Conservation (phyloP, 2,329 filamentous ascomycete species). For the Fusarium poae region DNA sequence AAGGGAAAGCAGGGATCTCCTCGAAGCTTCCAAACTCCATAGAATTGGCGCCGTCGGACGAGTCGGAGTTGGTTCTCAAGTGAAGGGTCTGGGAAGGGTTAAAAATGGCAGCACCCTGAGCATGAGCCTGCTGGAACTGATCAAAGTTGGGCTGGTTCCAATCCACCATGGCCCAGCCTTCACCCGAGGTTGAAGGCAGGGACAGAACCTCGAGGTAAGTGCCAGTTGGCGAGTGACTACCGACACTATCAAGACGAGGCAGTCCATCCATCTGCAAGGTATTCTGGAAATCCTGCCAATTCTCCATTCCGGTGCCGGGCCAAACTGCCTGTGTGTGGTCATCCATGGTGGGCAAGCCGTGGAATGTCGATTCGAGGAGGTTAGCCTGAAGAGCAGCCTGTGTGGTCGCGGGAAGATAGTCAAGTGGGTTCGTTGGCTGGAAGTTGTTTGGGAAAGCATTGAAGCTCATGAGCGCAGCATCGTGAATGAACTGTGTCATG, state of each 20-base stretch:
- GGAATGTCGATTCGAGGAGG: slow-evolving; percentile 74
- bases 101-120: slow-evolving; percentile 78
- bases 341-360: slow-evolving; percentile 68
- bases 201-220: slow-evolving; percentile 88
- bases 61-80: slow-evolving; percentile 87
- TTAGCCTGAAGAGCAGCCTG: slow-evolving; percentile 74
- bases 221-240: slow-evolving; percentile 61
- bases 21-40: slow-evolving; percentile 83
- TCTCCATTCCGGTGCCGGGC: slow-evolving; percentile 73
- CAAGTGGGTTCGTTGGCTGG: slow-evolving; percentile 68
- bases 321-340: slow-evolving; percentile 68
- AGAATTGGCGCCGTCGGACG: slow-evolving; percentile 77
- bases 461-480: slow-evolving; percentile 68
- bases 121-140: slow-evolving; percentile 67
- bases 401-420: slow-evolving; percentile 72
- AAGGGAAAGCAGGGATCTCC: slow-evolving; percentile 77
- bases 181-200: slow-evolving; percentile 82
- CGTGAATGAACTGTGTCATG: slow-evolving; percentile 67
- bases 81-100: slow-evolving; percentile 93
- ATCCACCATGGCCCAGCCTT: slow-evolving; percentile 88
- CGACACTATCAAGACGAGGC: slow-evolving; percentile 57
- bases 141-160: slow-evolving; percentile 76
- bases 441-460: slow-evolving; percentile 65
- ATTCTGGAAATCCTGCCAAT: slow-evolving; percentile 84
- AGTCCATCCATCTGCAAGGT: slow-evolving; percentile 66